Percentiles rank a stretch among this genome's conserved stretches.
These are phyloP conservation scores for Yamadazyma kitorensis DNA, from an alignment of 805 yeast species.

Conservation along the genomic window DNA sequence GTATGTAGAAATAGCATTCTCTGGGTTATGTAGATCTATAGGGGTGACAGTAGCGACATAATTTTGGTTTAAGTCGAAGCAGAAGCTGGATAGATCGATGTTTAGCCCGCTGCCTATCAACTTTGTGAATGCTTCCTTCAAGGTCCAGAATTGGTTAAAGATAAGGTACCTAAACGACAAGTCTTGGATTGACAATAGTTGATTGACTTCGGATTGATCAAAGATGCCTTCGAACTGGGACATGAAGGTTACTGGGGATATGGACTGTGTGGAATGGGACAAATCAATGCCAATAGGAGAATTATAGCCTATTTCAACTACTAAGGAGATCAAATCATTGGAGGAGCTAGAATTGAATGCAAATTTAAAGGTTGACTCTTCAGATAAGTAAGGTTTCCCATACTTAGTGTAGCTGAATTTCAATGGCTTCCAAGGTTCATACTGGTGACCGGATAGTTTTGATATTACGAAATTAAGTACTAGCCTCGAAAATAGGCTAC, in stretches of 20 bases:
- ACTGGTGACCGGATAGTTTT: constrained; percentile 5
- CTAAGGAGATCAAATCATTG: constrained; percentile 46
- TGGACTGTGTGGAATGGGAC: constrained; percentile 31
- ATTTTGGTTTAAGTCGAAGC: constrained; percentile 10
- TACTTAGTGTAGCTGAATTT: constrained; percentile 29
- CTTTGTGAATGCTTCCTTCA: constrained; percentile 76
- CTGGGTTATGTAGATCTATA: neutral
- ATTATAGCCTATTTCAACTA: constrained; percentile 18
- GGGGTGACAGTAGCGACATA: constrained; percentile 2
- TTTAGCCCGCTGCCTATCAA: constrained; percentile 57
- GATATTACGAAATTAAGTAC: constrained; percentile 32
- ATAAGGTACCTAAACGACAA: constrained; percentile 19
- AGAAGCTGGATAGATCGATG: constrained; percentile 19
- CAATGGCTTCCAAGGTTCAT: constrained; percentile 21
- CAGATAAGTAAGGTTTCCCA: constrained; percentile 56
- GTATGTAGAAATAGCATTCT: neutral
- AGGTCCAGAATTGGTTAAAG: constrained; percentile 69
- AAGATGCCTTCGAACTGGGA: constrained; percentile 44
- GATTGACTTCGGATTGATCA: constrained; percentile 28
- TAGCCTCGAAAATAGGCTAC: constrained; percentile 43
- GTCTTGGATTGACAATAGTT: constrained; percentile 21
- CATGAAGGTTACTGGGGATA: constrained; percentile 26
- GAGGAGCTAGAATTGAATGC: constrained; percentile 63
- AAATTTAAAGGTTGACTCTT: constrained; percentile 1
- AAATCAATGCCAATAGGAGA: constrained; percentile 35